Evolutionary conservation across 1,139 yeast genomes (phyloP), one percentile per base, ranked within the genome.

Genomic region (Candida gigantensis): DNA sequence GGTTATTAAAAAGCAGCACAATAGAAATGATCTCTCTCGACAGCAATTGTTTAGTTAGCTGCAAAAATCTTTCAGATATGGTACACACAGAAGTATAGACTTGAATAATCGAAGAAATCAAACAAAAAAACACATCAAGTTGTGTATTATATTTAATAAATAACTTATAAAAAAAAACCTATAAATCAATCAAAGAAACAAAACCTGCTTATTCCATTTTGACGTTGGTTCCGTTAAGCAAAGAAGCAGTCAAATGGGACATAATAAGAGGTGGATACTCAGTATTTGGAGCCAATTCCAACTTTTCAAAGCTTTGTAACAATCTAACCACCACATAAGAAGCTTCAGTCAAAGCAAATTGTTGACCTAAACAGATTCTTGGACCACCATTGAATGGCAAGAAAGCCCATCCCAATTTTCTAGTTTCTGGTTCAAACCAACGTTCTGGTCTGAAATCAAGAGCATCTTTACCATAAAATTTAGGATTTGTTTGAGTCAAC

Each of bases 401-500:
- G 43, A 60, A 66, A 4, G 70, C 64, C 68, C 68, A 62, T 26
- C 72, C 70, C 28, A 61, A 54, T 29, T 36, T 37, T 32, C 35
- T 41, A 3, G 54, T 55, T 21, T 44, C 42, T 24, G 53, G 52
- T 26, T 42, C 41, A 24, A 12, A 26, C 80, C 80, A 74, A 42
- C 80, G 61, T 39, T 70, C 76, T 3, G 80, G 79, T 21, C 65
- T 56, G 53, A 66, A 74, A 23, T 40, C 57, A n/a, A 51, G 49
- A n/a, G 72, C 67, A 40, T 73, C 76, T 20, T 60, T 50, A 11
- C 81, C 81, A 58, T 72, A 76, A 44, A 55, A 50, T 5, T 45
- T 47, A 26, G 46, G 45, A 37, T 59, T 55, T 34, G 76, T 58
- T 43, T 77, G 82, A 46, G 67, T 58, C 14, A 62, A 45, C 42